Evolutionary conservation across 2,329 filamentous ascomycete genomes (phyloP).

Genomic region (Colletotrichum musicola): DNA sequence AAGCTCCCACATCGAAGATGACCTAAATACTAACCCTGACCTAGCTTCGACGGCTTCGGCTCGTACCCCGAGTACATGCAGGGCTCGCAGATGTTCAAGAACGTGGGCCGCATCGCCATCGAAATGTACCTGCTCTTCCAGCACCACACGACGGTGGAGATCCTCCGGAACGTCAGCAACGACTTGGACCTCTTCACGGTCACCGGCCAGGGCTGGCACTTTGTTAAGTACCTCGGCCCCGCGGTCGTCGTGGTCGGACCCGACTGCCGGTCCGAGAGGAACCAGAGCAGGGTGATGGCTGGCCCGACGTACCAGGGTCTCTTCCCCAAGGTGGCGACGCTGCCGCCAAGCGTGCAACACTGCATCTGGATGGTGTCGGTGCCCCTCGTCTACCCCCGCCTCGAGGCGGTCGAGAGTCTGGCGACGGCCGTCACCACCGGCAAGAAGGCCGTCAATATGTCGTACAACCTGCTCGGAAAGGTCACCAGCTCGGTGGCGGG

Average conservation of each 20-base stretch:
- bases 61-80: conserved; percentile 99
- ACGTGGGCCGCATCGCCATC: conserved; percentile 93
- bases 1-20: not conserved
- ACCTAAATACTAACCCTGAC: conserved; percentile 37
- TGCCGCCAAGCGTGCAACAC: conserved; percentile 94
- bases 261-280: conserved; percentile 92
- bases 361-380: conserved; percentile 97
- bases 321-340: conserved; percentile 92
- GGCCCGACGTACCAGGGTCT: conserved; percentile 97
- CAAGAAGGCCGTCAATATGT: conserved; percentile 96
- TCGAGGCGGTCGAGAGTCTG: conserved; percentile 92
- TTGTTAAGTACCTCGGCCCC: conserved; percentile 95
- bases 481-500: conserved; percentile 95
- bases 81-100: conserved; percentile 96
- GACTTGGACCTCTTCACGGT: conserved; percentile 96
- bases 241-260: conserved; percentile 90
- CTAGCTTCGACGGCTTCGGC: conserved; percentile 97
- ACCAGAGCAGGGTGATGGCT: conserved; percentile 90
- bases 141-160: conserved; percentile 95
- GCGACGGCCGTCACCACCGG: conserved; percentile 92
- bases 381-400: conserved; percentile 88
- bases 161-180: conserved; percentile 87
- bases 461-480: conserved; percentile 95
- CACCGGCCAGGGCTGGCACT: conserved; percentile 98
- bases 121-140: conserved; percentile 99